Evolutionary conservation across 768 basidiomycete species (phyloP).

Genomic region (Leccinum broughii): DNA sequence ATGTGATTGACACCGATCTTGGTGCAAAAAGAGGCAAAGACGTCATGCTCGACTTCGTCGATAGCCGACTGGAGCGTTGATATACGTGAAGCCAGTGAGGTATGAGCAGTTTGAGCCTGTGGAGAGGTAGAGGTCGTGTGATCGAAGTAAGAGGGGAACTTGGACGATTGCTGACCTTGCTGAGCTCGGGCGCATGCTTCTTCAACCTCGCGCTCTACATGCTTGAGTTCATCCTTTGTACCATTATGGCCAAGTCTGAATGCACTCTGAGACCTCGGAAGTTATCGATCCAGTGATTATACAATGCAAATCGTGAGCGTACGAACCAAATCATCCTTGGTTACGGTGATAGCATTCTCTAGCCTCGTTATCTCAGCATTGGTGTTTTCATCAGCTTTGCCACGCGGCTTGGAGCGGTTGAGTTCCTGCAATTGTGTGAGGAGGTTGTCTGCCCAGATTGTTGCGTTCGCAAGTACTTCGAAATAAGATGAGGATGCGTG

Average conservation of each 20-base stretch:
- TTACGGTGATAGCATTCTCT: slow-evolving; percentile 72
- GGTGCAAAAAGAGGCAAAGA: slow-evolving; percentile 78
- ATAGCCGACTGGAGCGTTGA: slow-evolving; percentile 55
- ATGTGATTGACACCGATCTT: slow-evolving; percentile 80
- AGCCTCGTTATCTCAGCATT: slow-evolving; percentile 75
- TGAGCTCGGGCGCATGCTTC: slow-evolving; percentile 64
- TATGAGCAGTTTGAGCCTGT: slow-evolving; percentile 56
- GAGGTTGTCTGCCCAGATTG: slow-evolving; percentile 86
- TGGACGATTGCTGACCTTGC: slow-evolving; percentile 50
- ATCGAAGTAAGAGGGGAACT: not conserved
- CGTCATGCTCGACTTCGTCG: slow-evolving; percentile 74
- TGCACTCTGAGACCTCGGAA: slow-evolving; percentile 53
- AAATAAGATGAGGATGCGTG: not conserved
- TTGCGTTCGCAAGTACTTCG: slow-evolving; percentile 90
- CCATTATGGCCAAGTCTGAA: slow-evolving; percentile 75
- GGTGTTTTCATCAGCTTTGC: slow-evolving; percentile 79
- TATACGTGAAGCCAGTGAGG: slow-evolving; percentile 54
- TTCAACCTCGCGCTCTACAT: slow-evolving; percentile 70
- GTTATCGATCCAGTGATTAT: not conserved
- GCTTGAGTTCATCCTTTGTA: slow-evolving; percentile 81
- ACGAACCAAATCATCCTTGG: slow-evolving; percentile 81
- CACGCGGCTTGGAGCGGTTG: slow-evolving; percentile 79
- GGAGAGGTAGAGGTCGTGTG: not conserved
- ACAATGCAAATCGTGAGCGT: not conserved
- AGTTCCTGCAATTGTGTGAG: slow-evolving; percentile 79